These are phyloP conservation scores for Diutina sp. DNA, from an alignment of 1,139 yeast genomes.

Conservation along the genomic window DNA sequence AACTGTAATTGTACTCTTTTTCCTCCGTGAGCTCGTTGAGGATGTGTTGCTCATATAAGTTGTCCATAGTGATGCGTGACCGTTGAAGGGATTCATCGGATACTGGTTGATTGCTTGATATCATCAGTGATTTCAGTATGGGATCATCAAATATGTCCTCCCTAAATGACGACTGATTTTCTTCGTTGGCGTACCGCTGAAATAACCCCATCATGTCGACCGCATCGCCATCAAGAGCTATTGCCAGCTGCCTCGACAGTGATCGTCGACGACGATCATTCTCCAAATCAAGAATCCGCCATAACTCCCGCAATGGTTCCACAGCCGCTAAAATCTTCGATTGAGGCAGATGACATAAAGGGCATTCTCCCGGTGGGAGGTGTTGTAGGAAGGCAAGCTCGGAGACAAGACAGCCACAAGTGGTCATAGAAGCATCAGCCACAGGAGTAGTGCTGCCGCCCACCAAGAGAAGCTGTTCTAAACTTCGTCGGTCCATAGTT, in stretches of 20 bases:
- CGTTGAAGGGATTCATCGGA: not conserved
- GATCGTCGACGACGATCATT: slow-evolving; percentile 3
- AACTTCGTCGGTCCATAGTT: not conserved
- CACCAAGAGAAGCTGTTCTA: not conserved
- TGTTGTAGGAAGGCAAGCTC: slow-evolving; percentile 20
- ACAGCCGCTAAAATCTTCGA: slow-evolving; percentile 31
- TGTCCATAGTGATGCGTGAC: slow-evolving; percentile 3
- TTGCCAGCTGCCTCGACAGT: slow-evolving; percentile 2
- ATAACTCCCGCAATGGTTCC: slow-evolving; percentile 40
- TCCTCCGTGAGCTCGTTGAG: slow-evolving; percentile 19
- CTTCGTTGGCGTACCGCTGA: slow-evolving; percentile 31
- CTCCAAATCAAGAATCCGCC: slow-evolving; percentile 16
- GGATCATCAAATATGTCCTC: not conserved
- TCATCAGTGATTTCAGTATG: not conserved
- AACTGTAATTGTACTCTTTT: slow-evolving; percentile 55
- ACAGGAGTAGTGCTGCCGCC: not conserved
- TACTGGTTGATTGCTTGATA: not conserved
- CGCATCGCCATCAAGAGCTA: slow-evolving; percentile 10
- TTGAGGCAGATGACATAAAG: slow-evolving; percentile 27
- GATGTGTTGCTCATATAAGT: not conserved
- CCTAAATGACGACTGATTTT: slow-evolving; percentile 7
- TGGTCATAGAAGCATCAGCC: slow-evolving; percentile 41
- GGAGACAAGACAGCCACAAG: slow-evolving; percentile 66
- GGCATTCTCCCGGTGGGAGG: slow-evolving; percentile 22
- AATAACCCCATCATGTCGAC: slow-evolving; percentile 26